Conservation (phyloP, 2,329 filamentous ascomycete species). For the Claviceps citrina region DNA sequence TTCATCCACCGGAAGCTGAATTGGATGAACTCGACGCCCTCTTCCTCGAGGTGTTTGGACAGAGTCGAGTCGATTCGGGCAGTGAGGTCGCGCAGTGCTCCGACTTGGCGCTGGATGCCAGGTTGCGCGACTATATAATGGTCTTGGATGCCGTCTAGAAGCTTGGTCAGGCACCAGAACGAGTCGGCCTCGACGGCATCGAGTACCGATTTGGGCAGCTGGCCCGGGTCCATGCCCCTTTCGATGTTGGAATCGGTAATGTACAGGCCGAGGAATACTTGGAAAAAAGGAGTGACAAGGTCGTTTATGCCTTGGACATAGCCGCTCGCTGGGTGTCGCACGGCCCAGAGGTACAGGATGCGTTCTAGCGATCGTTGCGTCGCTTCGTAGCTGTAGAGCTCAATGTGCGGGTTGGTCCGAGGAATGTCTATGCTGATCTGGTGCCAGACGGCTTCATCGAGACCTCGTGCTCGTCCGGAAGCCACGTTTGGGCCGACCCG, state of each 20-base stretch:
- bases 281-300: slow-evolving; percentile 92
- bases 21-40: slow-evolving; percentile 95
- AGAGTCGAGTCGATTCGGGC: slow-evolving; percentile 72
- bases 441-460: slow-evolving; percentile 98
- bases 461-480: slow-evolving; percentile 40
- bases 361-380: slow-evolving; percentile 88
- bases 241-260: slow-evolving; percentile 90
- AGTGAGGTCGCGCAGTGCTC: slow-evolving; percentile 75
- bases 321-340: slow-evolving; percentile 88
- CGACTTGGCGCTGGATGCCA: slow-evolving; percentile 87
- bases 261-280: slow-evolving; percentile 88
- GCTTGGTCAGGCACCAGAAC: slow-evolving; percentile 95
- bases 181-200: slow-evolving; percentile 96
- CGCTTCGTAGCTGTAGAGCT: slow-evolving; percentile 88
- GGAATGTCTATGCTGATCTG: slow-evolving; percentile 98
- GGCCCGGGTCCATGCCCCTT: slow-evolving; percentile 89
- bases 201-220: slow-evolving; percentile 75
- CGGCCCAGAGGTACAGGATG: slow-evolving; percentile 94
- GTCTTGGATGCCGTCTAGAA: slow-evolving; percentile 97
- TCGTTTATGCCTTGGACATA: slow-evolving; percentile 99
- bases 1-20: slow-evolving; percentile 99
- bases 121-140: slow-evolving; percentile 98
- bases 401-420: slow-evolving; percentile 87
- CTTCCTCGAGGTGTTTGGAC: slow-evolving; percentile 75
- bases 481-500: slow-evolving; percentile 36